Conservation (phyloP, 108 stramenopile species). For the Nitzschia sp. region DNA sequence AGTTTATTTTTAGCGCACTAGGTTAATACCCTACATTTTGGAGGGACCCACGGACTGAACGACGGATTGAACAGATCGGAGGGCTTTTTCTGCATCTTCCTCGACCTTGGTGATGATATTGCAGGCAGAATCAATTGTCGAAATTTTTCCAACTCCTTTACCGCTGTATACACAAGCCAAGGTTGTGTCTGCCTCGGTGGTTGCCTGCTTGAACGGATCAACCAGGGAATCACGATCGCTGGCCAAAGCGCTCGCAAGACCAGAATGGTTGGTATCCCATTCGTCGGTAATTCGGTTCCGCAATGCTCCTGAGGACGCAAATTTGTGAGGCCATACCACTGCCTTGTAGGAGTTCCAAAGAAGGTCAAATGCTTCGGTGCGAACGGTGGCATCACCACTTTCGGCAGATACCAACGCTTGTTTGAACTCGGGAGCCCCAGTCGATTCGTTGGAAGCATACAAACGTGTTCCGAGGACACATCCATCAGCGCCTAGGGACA, state of each 20-base stretch:
- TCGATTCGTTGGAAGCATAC: conserved; percentile 67
- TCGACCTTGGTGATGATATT: conserved; percentile 55
- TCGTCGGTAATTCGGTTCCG: conserved; percentile 55
- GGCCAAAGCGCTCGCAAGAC: conserved; percentile 24
- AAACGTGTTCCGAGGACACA: conserved; percentile 70
- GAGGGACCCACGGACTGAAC: neutral
- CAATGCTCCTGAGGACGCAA: conserved; percentile 65
- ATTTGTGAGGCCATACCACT: conserved; percentile 62
- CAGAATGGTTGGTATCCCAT: conserved; percentile 54
- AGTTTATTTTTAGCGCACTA: no score
- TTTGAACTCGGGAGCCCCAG: conserved; percentile 40
- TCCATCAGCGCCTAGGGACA: conserved; percentile 74
- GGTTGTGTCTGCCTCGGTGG: conserved; percentile 17
- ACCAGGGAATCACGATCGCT: conserved; percentile 17
- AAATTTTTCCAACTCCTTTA: conserved; percentile 68
- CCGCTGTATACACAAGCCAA: conserved; percentile 46
- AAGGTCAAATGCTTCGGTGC: conserved; percentile 66
- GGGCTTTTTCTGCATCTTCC: conserved; percentile 38
- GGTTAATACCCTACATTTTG: no score
- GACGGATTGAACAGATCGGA: neutral
- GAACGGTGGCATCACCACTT: conserved; percentile 61
- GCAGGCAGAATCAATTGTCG: conserved; percentile 53
- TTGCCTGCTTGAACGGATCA: conserved; percentile 35
- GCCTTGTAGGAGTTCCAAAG: conserved; percentile 50
- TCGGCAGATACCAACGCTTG: conserved; percentile 44